Evolutionary conservation across 1,284 basidiomycete species (phyloP), one percentile per base, ranked within the genome.

Genomic region (Austroboletus novae-zelandiae): DNA sequence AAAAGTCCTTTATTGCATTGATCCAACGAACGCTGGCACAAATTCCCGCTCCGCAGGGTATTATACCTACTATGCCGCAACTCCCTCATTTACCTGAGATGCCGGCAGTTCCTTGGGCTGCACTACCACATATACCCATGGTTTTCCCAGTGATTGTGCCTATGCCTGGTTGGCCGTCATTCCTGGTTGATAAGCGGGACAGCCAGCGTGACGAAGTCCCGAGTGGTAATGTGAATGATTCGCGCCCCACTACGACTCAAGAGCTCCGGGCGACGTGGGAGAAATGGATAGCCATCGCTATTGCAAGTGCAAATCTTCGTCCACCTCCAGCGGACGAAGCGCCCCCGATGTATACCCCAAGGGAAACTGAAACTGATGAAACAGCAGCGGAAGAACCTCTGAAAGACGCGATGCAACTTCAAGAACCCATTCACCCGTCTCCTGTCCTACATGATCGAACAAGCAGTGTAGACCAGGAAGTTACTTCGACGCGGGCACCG

Each of bases 111-210:
- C 76, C 78, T n/a, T 88, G 86, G 86, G 79, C 70, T 40, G 78
- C 77, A 17, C 67, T 89, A 13, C 84, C 83, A 3, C 85, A 88
- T 56, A 79, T 90, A 51, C 86, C 86, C 1, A 76, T 87, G 66
- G 84, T 87, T n/a, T 89, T 90, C 75, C 86, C 89, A 6, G 78
- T 90, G 34, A 79, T 85, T 54, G 80, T 90, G 13, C 86, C 88
- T 3, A 80, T 84, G 62, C 78, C 83, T 34, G 76, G 74, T n/a
- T 83, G 85, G 75, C 77, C 83, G 9, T 76, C 78, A 9, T 79
- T 86, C 64, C 71, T 83, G 51, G 76, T 79, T 51, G 78, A 83
- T 29, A 72, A 69, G 53, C 73, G 70, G 46, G 61, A 64, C 29
- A 62, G 61, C 25, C 39, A 52, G 42, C 63, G 35, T 32, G 75